Percentiles rank a stretch among this genome's conserved stretches.
phyloP scores from a whole-genome alignment of 164 flowering plant genomes.

The Stephania yunnanensis region DNA sequence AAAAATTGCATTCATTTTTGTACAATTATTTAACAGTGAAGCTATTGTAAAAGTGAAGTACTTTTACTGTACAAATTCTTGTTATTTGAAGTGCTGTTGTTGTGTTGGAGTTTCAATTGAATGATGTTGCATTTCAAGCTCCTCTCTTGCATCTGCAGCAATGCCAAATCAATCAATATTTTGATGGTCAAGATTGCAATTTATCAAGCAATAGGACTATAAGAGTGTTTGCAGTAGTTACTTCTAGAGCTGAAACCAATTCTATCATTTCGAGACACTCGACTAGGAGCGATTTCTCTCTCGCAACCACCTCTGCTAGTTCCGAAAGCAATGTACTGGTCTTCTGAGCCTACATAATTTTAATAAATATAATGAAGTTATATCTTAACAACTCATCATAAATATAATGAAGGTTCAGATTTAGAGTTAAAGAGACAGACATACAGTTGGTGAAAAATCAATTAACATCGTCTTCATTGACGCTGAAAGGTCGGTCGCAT shows the following conservation, averaged over 20 bases:
- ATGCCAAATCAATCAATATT: background rate
- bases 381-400: too few species aligned
- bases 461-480: constrained; percentile 33
- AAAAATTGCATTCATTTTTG: background rate
- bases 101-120: constrained; percentile 27
- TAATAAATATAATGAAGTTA: background rate
- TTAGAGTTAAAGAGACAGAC: background rate
- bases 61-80: too few species aligned
- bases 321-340: constrained; percentile 34
- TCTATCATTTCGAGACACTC: constrained; percentile 52
- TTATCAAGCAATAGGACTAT: background rate
- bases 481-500: constrained; percentile 42
- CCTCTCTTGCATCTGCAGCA: constrained; percentile 45
- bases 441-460: constrained; percentile 37
- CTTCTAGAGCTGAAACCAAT: constrained; percentile 44
- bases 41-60: background rate
- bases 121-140: constrained; percentile 39
- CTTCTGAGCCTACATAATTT: constrained; percentile 34
- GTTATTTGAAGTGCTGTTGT: background rate
- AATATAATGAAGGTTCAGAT: too few species aligned
- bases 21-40: background rate
- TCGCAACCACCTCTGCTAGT: constrained; percentile 52
- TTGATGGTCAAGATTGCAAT: background rate
- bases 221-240: constrained; percentile 1
- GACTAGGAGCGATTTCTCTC: constrained; percentile 46